Conservation (phyloP, 1,284 basidiomycete species). For the Irpex sp. region DNA sequence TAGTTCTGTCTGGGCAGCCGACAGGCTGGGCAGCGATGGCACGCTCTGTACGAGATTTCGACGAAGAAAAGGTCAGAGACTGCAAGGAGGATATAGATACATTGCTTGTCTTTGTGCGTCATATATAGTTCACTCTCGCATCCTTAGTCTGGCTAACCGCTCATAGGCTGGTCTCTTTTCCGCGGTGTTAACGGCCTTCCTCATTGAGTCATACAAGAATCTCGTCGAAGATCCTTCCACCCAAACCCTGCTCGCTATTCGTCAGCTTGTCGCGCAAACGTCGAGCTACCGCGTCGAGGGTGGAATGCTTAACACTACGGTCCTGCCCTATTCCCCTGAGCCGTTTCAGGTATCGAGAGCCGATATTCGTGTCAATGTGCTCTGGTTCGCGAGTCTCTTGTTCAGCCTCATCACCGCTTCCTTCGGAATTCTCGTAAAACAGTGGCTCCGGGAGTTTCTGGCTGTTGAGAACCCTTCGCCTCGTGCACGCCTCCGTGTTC, state of each 20-base stretch:
- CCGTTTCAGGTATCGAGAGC: background rate
- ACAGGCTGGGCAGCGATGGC: background rate
- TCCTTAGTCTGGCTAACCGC: background rate
- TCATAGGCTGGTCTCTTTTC: conserved; percentile 8
- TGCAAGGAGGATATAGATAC: conserved; percentile 11
- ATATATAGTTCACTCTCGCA: background rate
- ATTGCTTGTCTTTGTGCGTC: conserved; percentile 9
- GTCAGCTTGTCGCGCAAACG: background rate
- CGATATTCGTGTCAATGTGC: background rate
- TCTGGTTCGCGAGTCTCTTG: background rate
- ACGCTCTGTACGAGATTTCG: background rate
- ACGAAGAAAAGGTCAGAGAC: conserved; percentile 3
- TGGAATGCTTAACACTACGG: background rate
- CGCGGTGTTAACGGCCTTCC: conserved; percentile 1
- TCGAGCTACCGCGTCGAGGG: background rate
- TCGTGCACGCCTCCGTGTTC: background rate
- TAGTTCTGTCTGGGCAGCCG: background rate
- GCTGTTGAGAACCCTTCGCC: background rate
- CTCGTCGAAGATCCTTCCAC: background rate
- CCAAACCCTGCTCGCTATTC: background rate
- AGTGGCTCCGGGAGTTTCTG: background rate
- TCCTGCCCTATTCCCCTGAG: background rate
- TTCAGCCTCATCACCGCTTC: background rate
- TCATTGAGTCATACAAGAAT: background rate
- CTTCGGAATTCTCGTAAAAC: background rate